phyloP scores from a whole-genome alignment of 805 yeast genomes.

The Candida stauntonica region DNA sequence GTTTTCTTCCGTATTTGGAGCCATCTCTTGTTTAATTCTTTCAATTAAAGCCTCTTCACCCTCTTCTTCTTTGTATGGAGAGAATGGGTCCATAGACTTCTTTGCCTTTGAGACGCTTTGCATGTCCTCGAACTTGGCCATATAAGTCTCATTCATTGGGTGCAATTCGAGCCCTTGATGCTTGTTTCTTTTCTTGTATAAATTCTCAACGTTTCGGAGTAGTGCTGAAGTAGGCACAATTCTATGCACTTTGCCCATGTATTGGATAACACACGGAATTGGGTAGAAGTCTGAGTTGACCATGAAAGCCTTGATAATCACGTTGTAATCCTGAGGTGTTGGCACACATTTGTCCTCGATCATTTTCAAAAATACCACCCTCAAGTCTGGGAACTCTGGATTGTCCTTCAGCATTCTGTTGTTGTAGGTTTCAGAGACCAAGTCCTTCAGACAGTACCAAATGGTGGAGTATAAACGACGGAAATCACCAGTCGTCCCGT shows the following conservation, averaged over 20 bases:
- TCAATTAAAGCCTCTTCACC: slow-evolving; percentile 1
- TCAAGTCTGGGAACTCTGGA: slow-evolving; percentile 16
- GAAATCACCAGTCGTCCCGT: slow-evolving; percentile 7
- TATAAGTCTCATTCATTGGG: not conserved
- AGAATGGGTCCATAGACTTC: slow-evolving; percentile 15
- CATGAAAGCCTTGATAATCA: slow-evolving; percentile 19
- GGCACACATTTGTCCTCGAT: slow-evolving; percentile 23
- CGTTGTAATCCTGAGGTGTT: slow-evolving; percentile 16
- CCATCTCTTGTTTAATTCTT: not conserved
- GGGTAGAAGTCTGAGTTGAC: slow-evolving; percentile 15
- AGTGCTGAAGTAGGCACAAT: slow-evolving; percentile 9
- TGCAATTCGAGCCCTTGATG: not conserved
- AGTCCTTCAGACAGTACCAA: slow-evolving; percentile 28
- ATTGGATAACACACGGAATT: slow-evolving; percentile 21
- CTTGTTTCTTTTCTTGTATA: not conserved
- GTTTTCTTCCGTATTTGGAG: not conserved
- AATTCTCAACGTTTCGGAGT: slow-evolving; percentile 3
- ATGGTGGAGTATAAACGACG: slow-evolving; percentile 28
- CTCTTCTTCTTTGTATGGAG: slow-evolving; percentile 2
- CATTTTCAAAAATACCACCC: slow-evolving; percentile 25
- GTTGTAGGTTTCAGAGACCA: not conserved
- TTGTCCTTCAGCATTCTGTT: not conserved
- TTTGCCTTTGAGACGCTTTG: not conserved
- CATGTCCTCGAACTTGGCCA: slow-evolving; percentile 1
- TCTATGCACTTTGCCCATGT: slow-evolving; percentile 20